Conservation (phyloP, 2,329 filamentous ascomycete species). For the Arthrinium phaeospermum region DNA sequence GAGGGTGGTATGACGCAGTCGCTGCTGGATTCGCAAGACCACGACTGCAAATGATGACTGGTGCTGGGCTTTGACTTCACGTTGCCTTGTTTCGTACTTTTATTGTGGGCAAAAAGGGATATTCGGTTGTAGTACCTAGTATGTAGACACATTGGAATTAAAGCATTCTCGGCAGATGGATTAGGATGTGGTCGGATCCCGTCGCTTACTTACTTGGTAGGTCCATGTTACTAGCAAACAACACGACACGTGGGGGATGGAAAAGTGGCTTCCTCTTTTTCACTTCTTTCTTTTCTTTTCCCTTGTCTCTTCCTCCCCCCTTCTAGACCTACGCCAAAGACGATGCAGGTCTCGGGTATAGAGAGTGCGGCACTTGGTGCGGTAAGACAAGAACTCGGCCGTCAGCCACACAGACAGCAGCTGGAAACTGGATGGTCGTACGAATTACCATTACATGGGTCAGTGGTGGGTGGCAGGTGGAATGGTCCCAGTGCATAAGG, state of each 20-base stretch:
- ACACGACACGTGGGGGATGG: neutral
- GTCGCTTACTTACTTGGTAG: too few species aligned
- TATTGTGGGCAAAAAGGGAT: neutral
- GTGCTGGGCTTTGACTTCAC: neutral
- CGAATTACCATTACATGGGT: neutral
- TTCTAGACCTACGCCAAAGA: neutral
- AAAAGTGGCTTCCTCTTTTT: neutral
- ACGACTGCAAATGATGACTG: neutral
- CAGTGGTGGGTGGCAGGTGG: conserved; percentile 5
- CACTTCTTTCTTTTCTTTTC: neutral
- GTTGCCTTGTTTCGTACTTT: neutral
- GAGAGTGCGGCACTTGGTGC: neutral
- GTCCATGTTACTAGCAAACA: neutral
- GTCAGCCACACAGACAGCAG: neutral
- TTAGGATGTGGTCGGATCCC: conserved; percentile 10
- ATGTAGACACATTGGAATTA: neutral
- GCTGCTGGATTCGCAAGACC: neutral
- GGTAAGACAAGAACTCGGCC: neutral
- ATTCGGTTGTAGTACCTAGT: neutral
- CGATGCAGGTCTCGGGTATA: neutral
- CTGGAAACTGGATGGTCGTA: neutral
- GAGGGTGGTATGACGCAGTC: neutral
- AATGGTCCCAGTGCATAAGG: neutral
- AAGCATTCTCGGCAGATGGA: neutral
- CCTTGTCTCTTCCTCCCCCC: neutral